Percentiles rank a stretch among this genome's conserved stretches.
Evolutionary conservation across 495 filamentous ascomycete genomes (phyloP).

Genomic region (Penicillium cinerascens): DNA sequence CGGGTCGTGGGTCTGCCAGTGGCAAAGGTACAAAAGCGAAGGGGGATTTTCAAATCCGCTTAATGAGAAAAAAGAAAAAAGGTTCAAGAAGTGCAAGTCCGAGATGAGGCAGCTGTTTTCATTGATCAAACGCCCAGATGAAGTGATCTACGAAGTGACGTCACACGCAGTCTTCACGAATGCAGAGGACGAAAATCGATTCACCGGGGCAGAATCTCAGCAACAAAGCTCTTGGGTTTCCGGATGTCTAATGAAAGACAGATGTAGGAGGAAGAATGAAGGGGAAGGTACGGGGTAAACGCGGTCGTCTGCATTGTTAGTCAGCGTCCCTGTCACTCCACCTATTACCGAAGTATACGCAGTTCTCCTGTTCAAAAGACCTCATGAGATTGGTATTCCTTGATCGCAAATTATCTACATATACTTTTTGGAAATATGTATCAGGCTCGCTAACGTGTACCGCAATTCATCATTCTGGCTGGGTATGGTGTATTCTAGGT

Average conservation of each 20-base stretch:
- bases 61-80: not conserved
- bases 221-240: not conserved
- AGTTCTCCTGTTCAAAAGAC: too few species aligned
- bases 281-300: not conserved
- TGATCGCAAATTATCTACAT: too few species aligned
- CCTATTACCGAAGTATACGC: not conserved
- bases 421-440: too few species aligned
- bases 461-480: too few species aligned
- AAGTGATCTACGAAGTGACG: not conserved
- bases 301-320: slow-evolving; percentile 27
- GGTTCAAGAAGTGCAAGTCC: not conserved
- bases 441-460: too few species aligned
- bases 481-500: too few species aligned
- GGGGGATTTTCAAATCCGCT: not conserved
- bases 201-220: not conserved
- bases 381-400: too few species aligned
- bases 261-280: not conserved
- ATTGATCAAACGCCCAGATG: not conserved
- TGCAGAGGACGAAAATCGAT: not conserved
- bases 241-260: not conserved
- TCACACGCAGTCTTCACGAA: not conserved
- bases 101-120: not conserved
- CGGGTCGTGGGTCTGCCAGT: too few species aligned
- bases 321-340: not conserved
- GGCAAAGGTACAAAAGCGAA: too few species aligned